A percentile compares a stretch with the other conserved stretches of the same genome.
These are phyloP conservation scores for Protomyces inouyei DNA, from an alignment of 1,139 yeast species.

Conservation along the genomic window DNA sequence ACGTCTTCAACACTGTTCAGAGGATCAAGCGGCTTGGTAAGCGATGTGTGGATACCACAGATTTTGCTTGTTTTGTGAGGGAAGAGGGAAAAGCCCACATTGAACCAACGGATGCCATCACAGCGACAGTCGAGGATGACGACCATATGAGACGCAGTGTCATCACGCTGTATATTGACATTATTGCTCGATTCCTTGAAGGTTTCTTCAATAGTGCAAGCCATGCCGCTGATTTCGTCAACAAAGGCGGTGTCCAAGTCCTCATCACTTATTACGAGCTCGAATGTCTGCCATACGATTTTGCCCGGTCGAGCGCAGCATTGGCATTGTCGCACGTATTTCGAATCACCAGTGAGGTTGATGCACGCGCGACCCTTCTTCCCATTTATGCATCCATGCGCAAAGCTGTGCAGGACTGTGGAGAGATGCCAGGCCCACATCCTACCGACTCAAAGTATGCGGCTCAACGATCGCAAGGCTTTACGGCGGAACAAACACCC, in stretches of 20 bases:
- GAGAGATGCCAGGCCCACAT: not conserved
- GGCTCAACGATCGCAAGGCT: not conserved
- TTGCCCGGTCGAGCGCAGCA: slow-evolving; percentile 38
- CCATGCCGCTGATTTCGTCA: slow-evolving; percentile 39
- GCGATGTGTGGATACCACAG: slow-evolving; percentile 31
- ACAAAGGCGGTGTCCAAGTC: slow-evolving; percentile 37
- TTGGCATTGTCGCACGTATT: slow-evolving; percentile 35
- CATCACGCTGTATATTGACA: slow-evolving; percentile 30
- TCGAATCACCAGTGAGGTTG: slow-evolving; percentile 29
- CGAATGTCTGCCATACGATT: slow-evolving; percentile 40
- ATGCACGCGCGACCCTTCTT: slow-evolving; percentile 21
- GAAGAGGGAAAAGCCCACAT: not conserved
- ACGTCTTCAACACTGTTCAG: slow-evolving; percentile 49
- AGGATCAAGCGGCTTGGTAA: slow-evolving; percentile 48
- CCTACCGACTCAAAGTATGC: not conserved
- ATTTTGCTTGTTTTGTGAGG: not conserved
- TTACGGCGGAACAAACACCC: not conserved
- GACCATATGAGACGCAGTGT: slow-evolving; percentile 13
- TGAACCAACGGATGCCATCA: not conserved
- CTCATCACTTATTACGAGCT: slow-evolving; percentile 36
- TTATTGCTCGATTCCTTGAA: slow-evolving; percentile 38
- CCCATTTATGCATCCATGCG: slow-evolving; percentile 14
- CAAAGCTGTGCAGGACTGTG: not conserved
- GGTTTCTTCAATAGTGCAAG: slow-evolving; percentile 38
- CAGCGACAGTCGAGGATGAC: slow-evolving; percentile 12